Base-by-base conservation (phyloP, 176 grass and related monocot species). In the Cenchrus fungigraminus region DNA sequence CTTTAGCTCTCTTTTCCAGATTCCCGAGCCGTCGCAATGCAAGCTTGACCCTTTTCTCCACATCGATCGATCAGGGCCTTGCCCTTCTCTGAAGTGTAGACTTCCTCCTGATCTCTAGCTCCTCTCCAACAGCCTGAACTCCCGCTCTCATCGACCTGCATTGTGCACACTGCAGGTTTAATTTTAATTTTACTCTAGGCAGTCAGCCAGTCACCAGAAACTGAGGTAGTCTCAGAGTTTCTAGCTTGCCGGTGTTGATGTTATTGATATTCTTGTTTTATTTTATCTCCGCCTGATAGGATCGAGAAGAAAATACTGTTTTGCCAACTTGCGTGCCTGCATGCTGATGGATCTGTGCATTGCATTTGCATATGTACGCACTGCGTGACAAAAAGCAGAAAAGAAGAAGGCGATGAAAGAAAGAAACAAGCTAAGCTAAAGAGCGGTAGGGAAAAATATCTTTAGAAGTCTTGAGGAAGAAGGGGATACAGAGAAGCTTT, bases 1-100 rank as follows among this genome's bases (percentile, higher is more conserved):
- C 90, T 94, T 94, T 94, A 69, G 66, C 13, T 34, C 53, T 68
- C 90, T 98, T 95, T 95, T 87, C 10, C 58, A 89, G 96, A 95
- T 98, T 98, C 89, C 67, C 73, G 52, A 71, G 49, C 56, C 67
- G 44, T 54, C 82, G 46, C 88, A n/a, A n/a, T n/a, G n/a, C n/a
- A 89, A 91, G 88, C 88, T 91, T 81, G 65, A 76, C 31, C 31
- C 91, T 90, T 92, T 98, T 53, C 9, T 85, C 72, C 89, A 83
- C 78, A 68, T 12, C 31, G 65, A 81, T 81, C 79, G n/a, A n/a
- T n/a, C n/a, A n/a, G n/a, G n/a, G n/a, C n/a, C n/a, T n/a, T n/a
- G 37, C 37, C 37, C 37, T 40, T 40, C 37, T 40, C 3, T 4
- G 37, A 0, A 40, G 37, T 40, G 37, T 34, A 34, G 15, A 44